Evolutionary conservation across 441 rosid genomes (phyloP).

Genomic region (Flueggea neowawraea): DNA sequence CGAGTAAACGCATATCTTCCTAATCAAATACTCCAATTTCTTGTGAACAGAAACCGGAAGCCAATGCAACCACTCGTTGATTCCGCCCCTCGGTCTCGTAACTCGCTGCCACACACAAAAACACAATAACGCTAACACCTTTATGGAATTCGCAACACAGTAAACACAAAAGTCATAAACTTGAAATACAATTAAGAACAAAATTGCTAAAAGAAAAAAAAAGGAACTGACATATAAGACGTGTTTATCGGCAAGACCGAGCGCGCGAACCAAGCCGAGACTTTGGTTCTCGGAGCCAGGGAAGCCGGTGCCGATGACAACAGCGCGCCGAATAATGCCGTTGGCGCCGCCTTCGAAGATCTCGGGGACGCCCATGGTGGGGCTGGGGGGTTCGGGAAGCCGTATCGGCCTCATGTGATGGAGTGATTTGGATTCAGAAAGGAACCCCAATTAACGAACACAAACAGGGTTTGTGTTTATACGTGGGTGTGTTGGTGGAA

Average conservation of each 20-base stretch:
- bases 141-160: too few species aligned
- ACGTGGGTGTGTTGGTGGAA: too few species aligned
- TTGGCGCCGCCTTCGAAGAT: slow-evolving; percentile 77
- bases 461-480: too few species aligned
- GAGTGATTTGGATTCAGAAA: too few species aligned
- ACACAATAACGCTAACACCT: background rate
- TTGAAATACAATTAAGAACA: too few species aligned
- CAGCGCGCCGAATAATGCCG: slow-evolving; percentile 76
- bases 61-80: slow-evolving; percentile 91
- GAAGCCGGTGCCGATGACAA: slow-evolving; percentile 82
- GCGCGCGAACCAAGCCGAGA: slow-evolving; percentile 82
- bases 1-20: slow-evolving; percentile 48
- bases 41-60: slow-evolving; percentile 87
- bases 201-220: background rate
- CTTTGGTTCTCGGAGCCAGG: slow-evolving; percentile 83
- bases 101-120: slow-evolving; percentile 50
- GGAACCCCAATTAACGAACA: too few species aligned
- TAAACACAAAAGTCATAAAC: too few species aligned
- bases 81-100: slow-evolving; percentile 90
- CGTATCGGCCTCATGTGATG: slow-evolving; percentile 66
- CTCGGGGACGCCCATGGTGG: slow-evolving; percentile 70
- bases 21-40: slow-evolving; percentile 45
- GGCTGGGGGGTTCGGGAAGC: slow-evolving; percentile 79
- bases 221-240: slow-evolving; percentile 61
- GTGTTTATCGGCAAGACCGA: slow-evolving; percentile 66